Evolutionary conservation across 805 yeast species (phyloP).

Genomic region (Grigorovia yakushimaensis): DNA sequence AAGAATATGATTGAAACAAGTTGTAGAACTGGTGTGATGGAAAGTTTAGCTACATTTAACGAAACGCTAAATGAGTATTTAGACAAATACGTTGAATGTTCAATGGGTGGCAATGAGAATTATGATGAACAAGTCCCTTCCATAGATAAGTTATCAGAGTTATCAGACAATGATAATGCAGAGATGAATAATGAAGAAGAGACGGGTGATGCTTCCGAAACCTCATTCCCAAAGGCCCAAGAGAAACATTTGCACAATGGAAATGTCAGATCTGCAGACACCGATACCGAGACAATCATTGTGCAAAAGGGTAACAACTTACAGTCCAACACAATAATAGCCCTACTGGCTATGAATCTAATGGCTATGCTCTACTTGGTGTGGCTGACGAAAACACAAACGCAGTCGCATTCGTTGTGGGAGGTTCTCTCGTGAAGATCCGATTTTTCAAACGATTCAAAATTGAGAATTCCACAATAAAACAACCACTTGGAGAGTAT

Average conservation of each 20-base stretch:
- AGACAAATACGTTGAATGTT: slow-evolving; percentile 8
- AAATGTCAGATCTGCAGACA: not conserved
- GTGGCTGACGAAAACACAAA: not conserved
- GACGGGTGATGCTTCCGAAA: too few species aligned
- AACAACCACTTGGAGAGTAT: too few species aligned
- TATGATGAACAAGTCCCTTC: too few species aligned
- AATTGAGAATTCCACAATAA: too few species aligned
- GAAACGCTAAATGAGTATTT: slow-evolving; percentile 17
- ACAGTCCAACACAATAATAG: not conserved
- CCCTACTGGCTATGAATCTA: not conserved
- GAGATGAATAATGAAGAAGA: not conserved
- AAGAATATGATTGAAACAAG: slow-evolving; percentile 79
- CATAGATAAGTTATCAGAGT: not conserved
- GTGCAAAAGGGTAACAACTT: not conserved
- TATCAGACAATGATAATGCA: not conserved
- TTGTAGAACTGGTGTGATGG: slow-evolving; percentile 64
- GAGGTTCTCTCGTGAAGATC: not conserved
- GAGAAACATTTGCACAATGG: not conserved
- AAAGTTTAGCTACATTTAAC: slow-evolving; percentile 41
- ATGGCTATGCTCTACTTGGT: not conserved
- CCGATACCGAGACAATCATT: not conserved
- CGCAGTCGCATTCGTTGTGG: not conserved
- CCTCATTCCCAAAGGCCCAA: not conserved
- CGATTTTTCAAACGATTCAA: too few species aligned
- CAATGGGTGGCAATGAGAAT: not conserved